phyloP scores from a whole-genome alignment of 768 basidiomycete genomes.

The Pleurotus citrinopileatus region DNA sequence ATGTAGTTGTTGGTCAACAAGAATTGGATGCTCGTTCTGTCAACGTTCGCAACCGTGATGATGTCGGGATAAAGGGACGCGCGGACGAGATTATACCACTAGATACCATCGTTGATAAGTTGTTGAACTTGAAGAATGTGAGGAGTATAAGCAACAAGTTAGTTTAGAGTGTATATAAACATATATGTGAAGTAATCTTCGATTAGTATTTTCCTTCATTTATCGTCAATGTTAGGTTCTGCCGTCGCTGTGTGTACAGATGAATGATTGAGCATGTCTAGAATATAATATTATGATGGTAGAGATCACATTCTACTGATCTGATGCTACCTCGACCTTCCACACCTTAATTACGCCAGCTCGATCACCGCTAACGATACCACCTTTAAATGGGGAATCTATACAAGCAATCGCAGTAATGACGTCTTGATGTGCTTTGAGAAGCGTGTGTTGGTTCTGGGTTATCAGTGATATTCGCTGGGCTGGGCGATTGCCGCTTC shows the following conservation, averaged over 20 bases:
- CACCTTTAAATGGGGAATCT: slow-evolving; percentile 90
- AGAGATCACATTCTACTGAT: too few relatives aligned
- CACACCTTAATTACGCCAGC: slow-evolving; percentile 90
- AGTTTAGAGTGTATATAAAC: slow-evolving; percentile 15
- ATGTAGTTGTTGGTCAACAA: slow-evolving; percentile 88
- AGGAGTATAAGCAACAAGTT: slow-evolving; percentile 43
- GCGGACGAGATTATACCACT: slow-evolving; percentile 69
- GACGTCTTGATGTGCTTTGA: slow-evolving; percentile 88
- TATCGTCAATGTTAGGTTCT: too few relatives aligned
- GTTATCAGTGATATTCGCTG: slow-evolving; percentile 78
- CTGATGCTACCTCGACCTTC: slow-evolving; percentile 60
- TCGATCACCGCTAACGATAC: slow-evolving; percentile 89
- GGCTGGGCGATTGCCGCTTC: slow-evolving; percentile 58
- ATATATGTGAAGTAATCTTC: background rate
- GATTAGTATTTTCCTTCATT: too few relatives aligned
- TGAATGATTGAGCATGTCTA: too few relatives aligned
- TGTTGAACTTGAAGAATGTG: slow-evolving; percentile 66
- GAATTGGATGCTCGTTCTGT: slow-evolving; percentile 86
- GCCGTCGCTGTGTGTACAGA: too few relatives aligned
- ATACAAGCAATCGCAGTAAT: slow-evolving; percentile 84
- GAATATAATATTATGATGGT: too few relatives aligned
- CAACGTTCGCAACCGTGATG: slow-evolving; percentile 95
- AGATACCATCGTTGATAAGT: slow-evolving; percentile 65
- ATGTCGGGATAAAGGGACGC: slow-evolving; percentile 81
- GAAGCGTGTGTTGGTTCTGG: slow-evolving; percentile 78